Base-by-base conservation (phyloP, 768 basidiomycete genomes). In the Crepidotus variabilis region DNA sequence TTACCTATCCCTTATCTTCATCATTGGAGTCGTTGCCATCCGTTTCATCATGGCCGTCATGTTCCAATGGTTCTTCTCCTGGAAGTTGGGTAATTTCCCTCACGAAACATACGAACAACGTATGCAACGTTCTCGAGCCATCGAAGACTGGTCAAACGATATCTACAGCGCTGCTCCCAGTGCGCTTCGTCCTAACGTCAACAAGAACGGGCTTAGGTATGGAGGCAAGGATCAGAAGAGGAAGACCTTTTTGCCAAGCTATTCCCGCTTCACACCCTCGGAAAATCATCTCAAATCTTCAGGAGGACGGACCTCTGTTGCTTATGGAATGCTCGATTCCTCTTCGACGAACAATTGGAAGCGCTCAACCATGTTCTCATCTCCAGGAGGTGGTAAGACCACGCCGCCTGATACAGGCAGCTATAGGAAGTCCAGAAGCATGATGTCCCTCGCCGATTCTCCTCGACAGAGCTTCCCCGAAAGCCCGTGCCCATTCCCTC, bases 51-150 rank as follows among this genome's bases (percentile, higher is more conserved):
- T 98, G 94, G 97, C 97, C 48, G 91, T 97, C 67, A 79, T 96
- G 69, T 99, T 98, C 72, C 82, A 90, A 22, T 99, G 97, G 97
- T 98, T 98, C 82, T 89, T 92, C 70, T 93, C 90, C n/a, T 94
- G 91, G 87, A 86, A 86, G 65, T 79, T 99, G 43, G 97, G 97
- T 49, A 89, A 91, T 61, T 98, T 96, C 80, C 88, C 90, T 59
- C 81, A 84, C 36, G 97, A 99, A 74, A 92, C 93, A 14, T 93
- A 94, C 68, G 87, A 92, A 67, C 84, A 98, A 68, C 84, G 95
- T 13, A 93, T 93, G 86, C 84, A 86, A 58, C 87, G 96, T 21
- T 86, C 89, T 1, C 82, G 83, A 21, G 92, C 94, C 69, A 97
- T 99, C 63, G 97, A 99, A 71, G 85, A 88, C 63, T 99, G 97